Evolutionary conservation across 371 early-diverging fungal genomes (phyloP).

Genomic region (Rhizopus delemar): DNA sequence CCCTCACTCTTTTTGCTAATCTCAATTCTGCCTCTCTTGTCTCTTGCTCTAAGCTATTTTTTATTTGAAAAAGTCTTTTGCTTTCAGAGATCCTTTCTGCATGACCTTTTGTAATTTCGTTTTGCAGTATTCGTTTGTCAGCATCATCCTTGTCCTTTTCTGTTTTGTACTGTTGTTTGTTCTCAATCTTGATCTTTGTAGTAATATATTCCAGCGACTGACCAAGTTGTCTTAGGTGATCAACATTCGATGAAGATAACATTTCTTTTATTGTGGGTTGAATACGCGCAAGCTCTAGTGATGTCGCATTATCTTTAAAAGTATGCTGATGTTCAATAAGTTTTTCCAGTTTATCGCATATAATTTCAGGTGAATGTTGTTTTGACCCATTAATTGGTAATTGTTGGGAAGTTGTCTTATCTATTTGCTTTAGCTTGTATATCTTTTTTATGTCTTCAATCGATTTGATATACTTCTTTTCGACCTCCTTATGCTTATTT

Average conservation of each 20-base stretch:
- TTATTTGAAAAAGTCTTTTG: not conserved
- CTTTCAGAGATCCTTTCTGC: not conserved
- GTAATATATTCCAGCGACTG: not conserved
- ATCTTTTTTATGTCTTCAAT: not conserved
- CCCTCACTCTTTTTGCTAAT: constrained; percentile 7
- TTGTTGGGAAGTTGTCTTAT: not conserved
- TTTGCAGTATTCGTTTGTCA: not conserved
- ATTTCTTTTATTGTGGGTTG: not conserved
- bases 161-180: not conserved
- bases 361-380: constrained; percentile 5
- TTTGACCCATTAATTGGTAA: not conserved
- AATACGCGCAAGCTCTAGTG: constrained; percentile 4
- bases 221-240: not conserved
- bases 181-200: not conserved
- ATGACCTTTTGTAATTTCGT: not conserved
- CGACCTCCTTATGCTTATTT: not conserved
- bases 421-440: not conserved
- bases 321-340: constrained; percentile 5
- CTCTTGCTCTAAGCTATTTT: constrained; percentile 6
- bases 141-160: not conserved
- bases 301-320: not conserved
- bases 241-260: not conserved
- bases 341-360: constrained; percentile 14
- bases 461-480: not conserved
- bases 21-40: constrained; percentile 7